phyloP scores from a whole-genome alignment of 2,329 filamentous ascomycete genomes.

The Claviceps monticola region DNA sequence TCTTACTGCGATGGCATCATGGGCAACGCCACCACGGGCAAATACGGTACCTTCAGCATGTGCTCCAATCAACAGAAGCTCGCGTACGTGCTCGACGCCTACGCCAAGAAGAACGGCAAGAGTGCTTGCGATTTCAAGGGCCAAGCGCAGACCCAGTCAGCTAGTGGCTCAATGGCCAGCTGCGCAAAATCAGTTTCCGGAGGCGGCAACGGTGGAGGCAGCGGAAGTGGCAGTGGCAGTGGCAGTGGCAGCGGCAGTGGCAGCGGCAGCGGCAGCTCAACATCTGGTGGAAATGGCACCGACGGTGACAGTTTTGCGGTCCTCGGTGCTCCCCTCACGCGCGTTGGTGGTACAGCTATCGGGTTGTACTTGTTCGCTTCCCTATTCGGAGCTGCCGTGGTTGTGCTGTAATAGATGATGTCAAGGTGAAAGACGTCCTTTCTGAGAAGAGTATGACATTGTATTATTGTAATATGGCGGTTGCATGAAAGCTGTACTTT shows the following conservation, averaged over 20 bases:
- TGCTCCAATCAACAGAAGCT: slow-evolving; percentile 59
- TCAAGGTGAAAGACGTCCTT: neutral
- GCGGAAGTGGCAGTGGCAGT: neutral
- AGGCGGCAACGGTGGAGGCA: slow-evolving; percentile 16
- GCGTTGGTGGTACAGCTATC: slow-evolving; percentile 30
- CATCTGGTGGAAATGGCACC: slow-evolving; percentile 1
- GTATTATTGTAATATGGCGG: neutral
- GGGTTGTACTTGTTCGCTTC: slow-evolving; percentile 38
- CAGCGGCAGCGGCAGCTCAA: neutral
- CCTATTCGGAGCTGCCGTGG: slow-evolving; percentile 36
- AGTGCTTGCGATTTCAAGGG: slow-evolving; percentile 56
- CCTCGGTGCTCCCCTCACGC: slow-evolving; percentile 21
- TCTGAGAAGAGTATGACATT: neutral
- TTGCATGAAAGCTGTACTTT: neutral
- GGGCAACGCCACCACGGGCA: slow-evolving; percentile 26
- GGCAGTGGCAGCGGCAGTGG: neutral
- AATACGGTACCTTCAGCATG: slow-evolving; percentile 66
- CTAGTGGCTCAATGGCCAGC: slow-evolving; percentile 39
- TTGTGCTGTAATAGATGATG: slow-evolving; percentile 30
- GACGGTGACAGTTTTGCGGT: slow-evolving; percentile 22
- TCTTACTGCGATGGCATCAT: slow-evolving; percentile 53
- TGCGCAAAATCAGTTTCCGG: slow-evolving; percentile 45
- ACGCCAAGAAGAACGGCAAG: slow-evolving; percentile 47
- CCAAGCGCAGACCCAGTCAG: slow-evolving; percentile 41
- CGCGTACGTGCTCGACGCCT: slow-evolving; percentile 58